phyloP scores from a whole-genome alignment of 345 rosid species.

The Eucalyptus tenuipes region DNA sequence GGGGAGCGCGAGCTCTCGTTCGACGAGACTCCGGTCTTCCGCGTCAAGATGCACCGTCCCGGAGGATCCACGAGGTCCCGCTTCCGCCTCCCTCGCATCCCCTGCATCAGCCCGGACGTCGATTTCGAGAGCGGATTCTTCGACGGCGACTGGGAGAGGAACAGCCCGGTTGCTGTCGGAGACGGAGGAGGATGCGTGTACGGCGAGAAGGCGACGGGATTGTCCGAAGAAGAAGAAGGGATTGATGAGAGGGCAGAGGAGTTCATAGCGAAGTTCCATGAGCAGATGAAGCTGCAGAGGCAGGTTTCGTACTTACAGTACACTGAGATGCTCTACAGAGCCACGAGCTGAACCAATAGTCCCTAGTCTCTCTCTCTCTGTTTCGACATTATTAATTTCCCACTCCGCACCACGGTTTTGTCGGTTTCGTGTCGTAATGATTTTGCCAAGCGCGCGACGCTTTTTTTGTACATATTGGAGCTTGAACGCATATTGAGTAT shows the following conservation, averaged over 20 bases:
- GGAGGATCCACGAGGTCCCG: slow-evolving; percentile 44
- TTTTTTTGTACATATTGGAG: neutral
- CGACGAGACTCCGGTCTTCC: slow-evolving; percentile 68
- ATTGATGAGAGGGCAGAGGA: slow-evolving; percentile 77
- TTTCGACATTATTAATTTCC: neutral
- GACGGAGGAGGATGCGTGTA: neutral
- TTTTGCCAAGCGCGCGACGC: neutral
- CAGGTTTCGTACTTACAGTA: slow-evolving; percentile 54
- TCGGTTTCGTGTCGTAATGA: neutral
- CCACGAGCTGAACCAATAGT: neutral
- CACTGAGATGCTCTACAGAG: slow-evolving; percentile 8
- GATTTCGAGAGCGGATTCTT: slow-evolving; percentile 50
- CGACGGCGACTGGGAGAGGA: slow-evolving; percentile 2
- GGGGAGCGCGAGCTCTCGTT: slow-evolving; percentile 77
- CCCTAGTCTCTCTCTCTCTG: neutral
- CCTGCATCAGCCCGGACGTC: slow-evolving; percentile 50
- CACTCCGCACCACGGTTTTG: neutral
- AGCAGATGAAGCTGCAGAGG: slow-evolving; percentile 75
- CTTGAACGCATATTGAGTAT: neutral
- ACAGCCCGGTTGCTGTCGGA: slow-evolving; percentile 1
- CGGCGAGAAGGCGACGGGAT: slow-evolving; percentile 1
- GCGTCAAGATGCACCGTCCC: slow-evolving; percentile 53
- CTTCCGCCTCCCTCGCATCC: slow-evolving; percentile 25
- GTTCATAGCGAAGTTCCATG: slow-evolving; percentile 69
- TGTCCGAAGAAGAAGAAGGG: slow-evolving; percentile 41